Evolutionary conservation across 306 rosid genomes (phyloP).

Genomic region (Chamaecrista fasciculata): DNA sequence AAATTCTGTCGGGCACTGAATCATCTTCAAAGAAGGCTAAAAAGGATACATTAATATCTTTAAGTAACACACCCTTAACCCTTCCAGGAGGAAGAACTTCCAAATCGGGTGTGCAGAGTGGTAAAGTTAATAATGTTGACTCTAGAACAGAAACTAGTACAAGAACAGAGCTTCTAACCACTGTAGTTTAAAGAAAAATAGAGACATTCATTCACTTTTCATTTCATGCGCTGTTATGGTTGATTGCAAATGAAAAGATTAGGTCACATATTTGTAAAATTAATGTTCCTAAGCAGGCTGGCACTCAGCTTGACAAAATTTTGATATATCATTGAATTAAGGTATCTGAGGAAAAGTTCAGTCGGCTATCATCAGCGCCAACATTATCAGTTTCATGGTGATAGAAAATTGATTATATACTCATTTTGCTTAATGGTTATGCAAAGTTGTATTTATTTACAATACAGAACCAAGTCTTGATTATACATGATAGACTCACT

Average conservation of each 20-base stretch:
- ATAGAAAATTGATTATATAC: background rate
- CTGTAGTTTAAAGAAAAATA: conserved; percentile 52
- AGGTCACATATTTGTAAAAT: conserved; percentile 34
- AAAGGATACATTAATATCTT: conserved; percentile 45
- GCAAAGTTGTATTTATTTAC: background rate
- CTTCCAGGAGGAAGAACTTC: conserved; percentile 44
- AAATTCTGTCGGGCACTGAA: conserved; percentile 52
- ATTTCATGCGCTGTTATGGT: conserved; percentile 30
- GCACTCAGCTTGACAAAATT: conserved; percentile 38
- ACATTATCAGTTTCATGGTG: background rate
- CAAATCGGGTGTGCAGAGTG: conserved; percentile 40
- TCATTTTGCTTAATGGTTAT: background rate
- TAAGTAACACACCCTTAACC: conserved; percentile 53
- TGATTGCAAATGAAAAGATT: conserved; percentile 36
- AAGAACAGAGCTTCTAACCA: conserved; percentile 67
- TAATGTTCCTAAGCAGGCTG: conserved; percentile 27
- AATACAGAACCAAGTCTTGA: background rate
- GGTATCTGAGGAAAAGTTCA: conserved; percentile 26
- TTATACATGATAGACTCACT: background rate
- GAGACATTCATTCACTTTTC: conserved; percentile 33
- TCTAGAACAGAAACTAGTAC: conserved; percentile 49
- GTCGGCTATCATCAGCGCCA: conserved; percentile 1
- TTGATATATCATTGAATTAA: conserved; percentile 22
- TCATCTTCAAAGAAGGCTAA: conserved; percentile 48
- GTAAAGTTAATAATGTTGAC: conserved; percentile 45